Evolutionary conservation across 371 early-diverging fungal genomes (phyloP), one percentile per base, ranked within the genome.

Genomic region (Chytridiales sp.): DNA sequence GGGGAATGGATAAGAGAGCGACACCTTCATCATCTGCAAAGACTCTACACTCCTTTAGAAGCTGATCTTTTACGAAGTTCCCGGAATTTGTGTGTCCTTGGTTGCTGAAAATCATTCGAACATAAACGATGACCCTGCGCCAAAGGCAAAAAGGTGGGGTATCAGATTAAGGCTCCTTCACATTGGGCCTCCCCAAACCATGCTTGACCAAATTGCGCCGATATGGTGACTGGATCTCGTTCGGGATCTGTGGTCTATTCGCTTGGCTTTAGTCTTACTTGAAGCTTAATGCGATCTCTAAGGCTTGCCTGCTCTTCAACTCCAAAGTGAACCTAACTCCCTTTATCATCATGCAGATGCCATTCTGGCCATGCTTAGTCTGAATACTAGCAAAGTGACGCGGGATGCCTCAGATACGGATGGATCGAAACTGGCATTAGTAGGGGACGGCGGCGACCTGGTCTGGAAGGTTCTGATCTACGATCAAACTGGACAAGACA

Each of bases 381-480:
- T 78, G 35, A 78, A 78, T 64, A 53, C 46, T 48, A 48, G 43
- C n/a, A 63, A 55, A 26, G 66, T 55, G 3, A 38, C 52, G 30
- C 4, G 13, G 26, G 19, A 11, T 41, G 48, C 32, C 27, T 19
- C 31, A 9, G 2, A n/a, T n/a, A 0, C 8, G n/a, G 36, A 35
- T 36, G 47, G 50, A 22, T 38, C 41, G 4, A 54, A 31, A 15
- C 56, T 21, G 55, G 43, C 22, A 26, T 8, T 15, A 47, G 36
- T 13, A 40, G 36, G 61, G n/a, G 56, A 55, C 3, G 61, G 61
- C 40, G 51, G 55, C 17, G 74, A 75, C 21, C 69, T 72, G 5
- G 70, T 78, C n/a, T 99, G 99, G 99, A 99, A 98, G 68, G 94
- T 98, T 2, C 75, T 99, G 29, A 83, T 99, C 34, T 91, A 99